These are phyloP conservation scores for Benincasa hispida DNA, from an alignment of 306 rosid genomes.

Conservation along the genomic window DNA sequence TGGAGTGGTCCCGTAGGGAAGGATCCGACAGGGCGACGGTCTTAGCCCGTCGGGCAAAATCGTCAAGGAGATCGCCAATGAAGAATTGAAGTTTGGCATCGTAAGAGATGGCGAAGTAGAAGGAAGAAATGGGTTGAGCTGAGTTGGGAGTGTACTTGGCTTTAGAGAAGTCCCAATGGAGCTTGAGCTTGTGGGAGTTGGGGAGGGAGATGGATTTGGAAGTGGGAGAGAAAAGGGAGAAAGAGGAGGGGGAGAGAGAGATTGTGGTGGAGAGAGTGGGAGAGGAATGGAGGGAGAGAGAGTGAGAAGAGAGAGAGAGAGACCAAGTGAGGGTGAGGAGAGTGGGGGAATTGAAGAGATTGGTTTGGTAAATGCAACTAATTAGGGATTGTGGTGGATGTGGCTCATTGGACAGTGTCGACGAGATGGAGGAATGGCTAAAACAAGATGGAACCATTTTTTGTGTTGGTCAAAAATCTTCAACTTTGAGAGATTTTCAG, in stretches of 20 bases:
- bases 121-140: constrained; percentile 53
- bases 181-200: constrained; percentile 35
- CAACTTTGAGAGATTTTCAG: not conserved
- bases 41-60: constrained; percentile 23
- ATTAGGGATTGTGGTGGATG: constrained; percentile 32
- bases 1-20: constrained; percentile 1
- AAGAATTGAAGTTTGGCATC: constrained; percentile 34
- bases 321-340: constrained; percentile 68
- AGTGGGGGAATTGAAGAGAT: constrained; percentile 30
- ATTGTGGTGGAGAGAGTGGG: constrained; percentile 40
- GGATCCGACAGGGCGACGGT: not conserved
- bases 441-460: constrained; percentile 71
- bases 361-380: constrained; percentile 54
- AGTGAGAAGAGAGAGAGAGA: constrained; percentile 34
- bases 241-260: constrained; percentile 48
- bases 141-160: constrained; percentile 32
- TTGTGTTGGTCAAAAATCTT: not conserved
- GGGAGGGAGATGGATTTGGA: constrained; percentile 44
- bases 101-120: constrained; percentile 48
- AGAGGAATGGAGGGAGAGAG: constrained; percentile 19
- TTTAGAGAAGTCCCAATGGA: constrained; percentile 56
- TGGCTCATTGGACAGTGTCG: constrained; percentile 25
- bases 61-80: constrained; percentile 43
- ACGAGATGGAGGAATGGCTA: constrained; percentile 45
- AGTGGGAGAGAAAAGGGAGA: constrained; percentile 35